phyloP scores from a whole-genome alignment of 805 yeast genomes.

The Candida ponderosae region DNA sequence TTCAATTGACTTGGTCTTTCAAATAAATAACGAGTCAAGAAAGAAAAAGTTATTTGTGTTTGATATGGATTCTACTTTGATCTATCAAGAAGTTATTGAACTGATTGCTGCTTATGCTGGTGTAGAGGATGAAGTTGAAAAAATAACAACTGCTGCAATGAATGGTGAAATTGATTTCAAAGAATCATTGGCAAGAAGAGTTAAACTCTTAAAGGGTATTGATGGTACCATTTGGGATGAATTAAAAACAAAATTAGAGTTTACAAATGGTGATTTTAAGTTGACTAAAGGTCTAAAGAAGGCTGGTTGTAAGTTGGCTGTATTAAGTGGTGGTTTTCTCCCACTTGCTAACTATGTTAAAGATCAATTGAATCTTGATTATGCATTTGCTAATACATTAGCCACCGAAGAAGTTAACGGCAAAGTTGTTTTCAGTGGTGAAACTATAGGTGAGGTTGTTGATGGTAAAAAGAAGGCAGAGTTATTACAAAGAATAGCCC shows the following conservation, averaged over 20 bases:
- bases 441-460: conserved; percentile 72
- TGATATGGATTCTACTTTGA: conserved; percentile 97
- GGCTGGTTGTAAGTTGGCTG: conserved; percentile 67
- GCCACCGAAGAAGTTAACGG: conserved; percentile 38
- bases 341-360: conserved; percentile 80
- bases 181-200: conserved; percentile 72
- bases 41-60: conserved; percentile 63
- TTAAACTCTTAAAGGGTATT: conserved; percentile 73
- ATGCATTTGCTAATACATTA: conserved; percentile 79
- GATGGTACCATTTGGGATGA: conserved; percentile 73
- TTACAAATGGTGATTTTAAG: conserved; percentile 85
- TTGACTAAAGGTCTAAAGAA: conserved; percentile 54
- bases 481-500: conserved; percentile 54
- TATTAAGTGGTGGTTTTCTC: conserved; percentile 89
- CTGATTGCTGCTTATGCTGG: conserved; percentile 90
- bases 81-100: conserved; percentile 94
- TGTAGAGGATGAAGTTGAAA: conserved; percentile 81
- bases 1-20: conserved; percentile 36
- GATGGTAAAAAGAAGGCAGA: conserved; percentile 81
- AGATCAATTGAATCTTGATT: conserved; percentile 62
- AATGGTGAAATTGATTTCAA: conserved; percentile 92
- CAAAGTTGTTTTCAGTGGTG: conserved; percentile 56
- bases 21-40: conserved; percentile 25
- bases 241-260: conserved; percentile 54
- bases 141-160: conserved; percentile 91